Evolutionary conservation across 2,329 filamentous ascomycete genomes (phyloP), one percentile per base, ranked within the genome.

Genomic region (Chaetomiaceae sp.): DNA sequence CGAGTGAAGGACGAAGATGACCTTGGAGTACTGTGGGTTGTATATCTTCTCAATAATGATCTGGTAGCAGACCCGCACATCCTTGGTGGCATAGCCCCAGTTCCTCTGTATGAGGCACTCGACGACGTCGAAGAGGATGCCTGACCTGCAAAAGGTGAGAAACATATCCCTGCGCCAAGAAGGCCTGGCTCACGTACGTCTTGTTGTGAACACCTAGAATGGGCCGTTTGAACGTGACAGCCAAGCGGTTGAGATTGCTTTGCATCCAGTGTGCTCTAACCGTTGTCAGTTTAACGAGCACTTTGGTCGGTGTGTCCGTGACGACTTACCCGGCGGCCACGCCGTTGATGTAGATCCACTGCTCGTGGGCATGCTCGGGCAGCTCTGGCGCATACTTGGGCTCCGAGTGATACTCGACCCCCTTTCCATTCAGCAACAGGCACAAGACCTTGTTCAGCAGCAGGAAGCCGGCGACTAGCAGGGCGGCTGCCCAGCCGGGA

Each of bases 341-440:
- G 1, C 87, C 87, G 61, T 91, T 91, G 45, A 91, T 66, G 63
- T 87, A 91, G n/a, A 91, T 74, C 87, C 87, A 92, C 60, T 83
- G 78, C 68, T 91, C 87, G 46, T 81, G 73, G 10, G 72, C 70
- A 63, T 81, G 75, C 56, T 79, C 73, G 0, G 73, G 71, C 16
- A 67, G 65, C 1, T 67, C 66, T 14, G 72, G 65, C 1, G 81
- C 73, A 55, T 78, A 81, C 48, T 77, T 69, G 2, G 74, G 69
- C 37, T 79, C 73, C 1, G 81, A 82, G 16, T 67, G 65, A 58
- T 77, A 82, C 3, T 72, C 70, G 44, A 72, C 68, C 3, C 68
- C 63, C 6, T 58, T 63, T n/a, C 80, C 74, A 57, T 85, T 85
- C 44, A 81, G 63, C 27, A 78, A 60, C 2, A 70, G 62, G 57